Conservation (phyloP, 495 filamentous ascomycete genomes). For the Tuber microsphaerosporum region DNA sequence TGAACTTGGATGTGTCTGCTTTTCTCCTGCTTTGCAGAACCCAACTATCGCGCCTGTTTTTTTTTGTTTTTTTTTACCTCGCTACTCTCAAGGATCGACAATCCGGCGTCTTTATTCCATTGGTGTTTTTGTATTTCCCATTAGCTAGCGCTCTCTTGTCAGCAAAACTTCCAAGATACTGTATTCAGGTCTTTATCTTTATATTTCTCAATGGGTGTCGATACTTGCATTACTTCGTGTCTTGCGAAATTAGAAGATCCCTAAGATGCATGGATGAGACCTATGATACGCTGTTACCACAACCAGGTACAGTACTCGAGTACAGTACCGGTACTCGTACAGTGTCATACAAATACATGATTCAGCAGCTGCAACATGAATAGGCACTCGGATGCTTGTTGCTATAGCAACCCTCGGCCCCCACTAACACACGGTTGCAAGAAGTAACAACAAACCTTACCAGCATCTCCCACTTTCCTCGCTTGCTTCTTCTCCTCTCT, state of each 20-base stretch:
- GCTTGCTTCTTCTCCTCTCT: not conserved
- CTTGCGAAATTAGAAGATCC: not conserved
- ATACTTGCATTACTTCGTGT: not conserved
- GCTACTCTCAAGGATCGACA: not conserved
- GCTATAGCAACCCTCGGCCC: not conserved
- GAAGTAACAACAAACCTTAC: constrained; percentile 28
- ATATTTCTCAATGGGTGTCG: not conserved
- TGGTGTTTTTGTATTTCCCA: constrained; percentile 4
- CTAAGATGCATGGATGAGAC: not conserved
- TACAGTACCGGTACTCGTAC: too few relatives aligned
- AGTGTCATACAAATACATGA: too few relatives aligned
- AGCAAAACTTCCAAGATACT: not conserved
- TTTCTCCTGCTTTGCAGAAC: not conserved
- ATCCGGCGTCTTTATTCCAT: not conserved
- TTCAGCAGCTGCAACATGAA: not conserved
- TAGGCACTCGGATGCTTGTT: not conserved
- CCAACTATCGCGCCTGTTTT: not conserved
- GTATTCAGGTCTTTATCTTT: not conserved
- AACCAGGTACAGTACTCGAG: not conserved
- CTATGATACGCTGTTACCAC: not conserved
- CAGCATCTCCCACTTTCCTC: constrained; percentile 17
- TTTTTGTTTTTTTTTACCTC: not conserved
- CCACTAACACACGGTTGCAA: not conserved
- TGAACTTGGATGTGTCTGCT: not conserved
- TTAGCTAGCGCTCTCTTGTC: not conserved